Evolutionary conservation across 257 asterid species (phyloP).

Genomic region (Solanum verrucosum): DNA sequence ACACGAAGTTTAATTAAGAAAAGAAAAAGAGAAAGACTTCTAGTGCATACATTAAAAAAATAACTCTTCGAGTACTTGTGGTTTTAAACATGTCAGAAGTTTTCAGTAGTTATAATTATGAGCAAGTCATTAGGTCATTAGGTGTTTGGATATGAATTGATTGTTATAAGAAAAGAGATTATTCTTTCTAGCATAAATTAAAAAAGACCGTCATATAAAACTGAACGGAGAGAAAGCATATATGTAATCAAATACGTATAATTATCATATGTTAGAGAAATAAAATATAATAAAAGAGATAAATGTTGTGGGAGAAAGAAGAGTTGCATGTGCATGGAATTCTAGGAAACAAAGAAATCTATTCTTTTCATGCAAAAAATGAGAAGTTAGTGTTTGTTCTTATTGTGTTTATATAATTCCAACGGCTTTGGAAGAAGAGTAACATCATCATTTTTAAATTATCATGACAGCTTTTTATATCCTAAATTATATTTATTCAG

Average conservation of each 20-base stretch:
- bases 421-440: slow-evolving; percentile 45
- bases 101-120: no score
- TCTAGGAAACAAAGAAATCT: slow-evolving; percentile 14
- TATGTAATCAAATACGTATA: neutral
- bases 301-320: neutral
- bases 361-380: slow-evolving; percentile 50
- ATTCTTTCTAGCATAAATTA: neutral
- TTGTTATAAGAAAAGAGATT: neutral
- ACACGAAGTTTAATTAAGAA: neutral
- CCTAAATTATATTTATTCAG: neutral
- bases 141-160: no score
- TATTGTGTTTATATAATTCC: slow-evolving; percentile 20
- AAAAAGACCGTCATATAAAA: neutral
- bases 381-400: slow-evolving; percentile 46
- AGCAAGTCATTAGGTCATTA: no score
- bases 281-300: neutral
- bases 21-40: neutral
- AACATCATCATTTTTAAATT: slow-evolving; percentile 10
- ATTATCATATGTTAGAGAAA: neutral
- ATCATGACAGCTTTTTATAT: neutral
- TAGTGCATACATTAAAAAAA: neutral
- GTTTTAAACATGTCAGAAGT: no score
- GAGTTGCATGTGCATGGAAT: slow-evolving; percentile 54
- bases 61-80: neutral
- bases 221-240: neutral